phyloP scores from a whole-genome alignment of 2,329 filamentous ascomycete genomes.

The Neurospora sp. region DNA sequence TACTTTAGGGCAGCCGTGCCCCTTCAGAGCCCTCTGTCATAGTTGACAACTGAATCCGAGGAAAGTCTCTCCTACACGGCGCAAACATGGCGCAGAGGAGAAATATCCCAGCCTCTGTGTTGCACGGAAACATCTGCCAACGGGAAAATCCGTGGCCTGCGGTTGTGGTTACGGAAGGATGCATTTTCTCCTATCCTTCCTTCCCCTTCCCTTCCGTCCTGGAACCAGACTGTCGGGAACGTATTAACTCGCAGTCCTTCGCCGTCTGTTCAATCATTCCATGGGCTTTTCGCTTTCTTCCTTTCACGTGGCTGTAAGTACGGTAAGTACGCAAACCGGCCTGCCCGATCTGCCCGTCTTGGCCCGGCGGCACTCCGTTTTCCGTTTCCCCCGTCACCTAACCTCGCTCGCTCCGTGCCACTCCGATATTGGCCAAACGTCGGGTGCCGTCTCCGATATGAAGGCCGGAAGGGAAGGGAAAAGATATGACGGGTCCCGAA shows the following conservation, averaged over 20 bases:
- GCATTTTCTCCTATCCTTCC: background rate
- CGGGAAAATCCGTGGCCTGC: background rate
- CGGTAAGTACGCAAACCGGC: background rate
- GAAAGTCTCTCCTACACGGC: background rate
- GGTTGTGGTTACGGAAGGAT: background rate
- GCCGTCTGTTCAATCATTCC: background rate
- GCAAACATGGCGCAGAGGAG: background rate
- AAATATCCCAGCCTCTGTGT: background rate
- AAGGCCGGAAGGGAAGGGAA: background rate
- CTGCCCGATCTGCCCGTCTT: background rate
- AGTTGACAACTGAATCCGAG: background rate
- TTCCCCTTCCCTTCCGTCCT: background rate
- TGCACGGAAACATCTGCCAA: background rate
- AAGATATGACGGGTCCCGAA: background rate
- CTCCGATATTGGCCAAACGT: background rate
- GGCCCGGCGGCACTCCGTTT: background rate
- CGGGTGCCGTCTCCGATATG: background rate
- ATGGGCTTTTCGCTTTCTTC: background rate
- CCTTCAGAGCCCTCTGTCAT: background rate
- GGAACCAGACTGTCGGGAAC: slow-evolving; percentile 4
- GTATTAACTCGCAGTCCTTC: background rate
- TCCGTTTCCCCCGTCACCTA: background rate
- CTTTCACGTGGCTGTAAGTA: background rate
- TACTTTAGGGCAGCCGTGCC: background rate
- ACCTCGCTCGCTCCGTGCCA: background rate